Evolutionary conservation across 2,329 filamentous ascomycete genomes (phyloP), one percentile per base, ranked within the genome.

Genomic region (Colletotrichum salicis): DNA sequence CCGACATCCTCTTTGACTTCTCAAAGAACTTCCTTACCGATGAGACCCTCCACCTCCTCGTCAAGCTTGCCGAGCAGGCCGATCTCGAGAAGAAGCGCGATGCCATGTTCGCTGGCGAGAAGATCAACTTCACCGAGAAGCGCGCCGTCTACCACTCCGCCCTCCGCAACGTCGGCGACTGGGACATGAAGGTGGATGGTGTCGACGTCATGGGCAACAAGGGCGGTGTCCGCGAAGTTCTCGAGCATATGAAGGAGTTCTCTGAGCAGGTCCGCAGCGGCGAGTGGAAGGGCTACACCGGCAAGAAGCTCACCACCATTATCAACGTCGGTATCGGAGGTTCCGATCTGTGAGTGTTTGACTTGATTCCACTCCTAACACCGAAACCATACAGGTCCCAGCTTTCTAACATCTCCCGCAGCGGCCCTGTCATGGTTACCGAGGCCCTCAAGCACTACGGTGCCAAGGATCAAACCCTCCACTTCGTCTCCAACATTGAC

Each of bases 401-500:
- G 10, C 29, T 22, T 24, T 4, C 74, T 77, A 66, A 78, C 72
- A 55, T 60, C 24, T 57, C 57, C 19, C 7, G 56, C 76, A 96
- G 95, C 76, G 96, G 96, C 72, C 96, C 96, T 41, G 96, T 99
- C 82, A 99, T 99, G 96, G 96, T 99, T 77, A 96, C 95, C 52
- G 96, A 99, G 86, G 95, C 96, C 57, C 90, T 99, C 78, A 98
- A 98, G 89, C 89, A 95, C 80, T 99, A 99, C 83, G 94, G 94
- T 60, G 92, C 94, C 81, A 90, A 91, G 73, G 92, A 93, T 84
- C 90, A 95, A 86, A 98, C 92, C 75, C 90, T 98, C 57, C 96
- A 98, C 89, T 99, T 99, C 79, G 96, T 99, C 77, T 98, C 96
- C 86, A 99, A 99, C 89, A 98, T 99, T 81, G 96, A 99, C 82